Base-by-base conservation (phyloP, 2,329 filamentous ascomycete genomes). In the Microcyclosporella mali region DNA sequence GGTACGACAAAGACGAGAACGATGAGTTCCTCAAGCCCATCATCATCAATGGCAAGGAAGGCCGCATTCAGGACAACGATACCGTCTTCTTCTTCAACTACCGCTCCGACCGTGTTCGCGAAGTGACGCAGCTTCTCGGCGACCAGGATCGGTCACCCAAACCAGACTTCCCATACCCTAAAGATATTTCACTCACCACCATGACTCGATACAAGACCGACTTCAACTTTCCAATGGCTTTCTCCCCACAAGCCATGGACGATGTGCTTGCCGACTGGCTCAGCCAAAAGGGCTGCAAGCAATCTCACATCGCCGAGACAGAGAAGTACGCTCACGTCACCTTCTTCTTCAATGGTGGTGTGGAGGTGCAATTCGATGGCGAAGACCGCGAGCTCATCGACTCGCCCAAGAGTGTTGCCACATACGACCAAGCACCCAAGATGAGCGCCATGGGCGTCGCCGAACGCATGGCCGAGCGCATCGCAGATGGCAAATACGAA, bases 1-100 rank as follows among this genome's bases (percentile, higher is more conserved):
- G 87, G 58, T 98, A 98, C 65, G 82, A 82, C 59, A 83, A 85
- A 61, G 83, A 79, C 43, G 88, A 97, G 74, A 94, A 81, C 46
- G 92, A 98, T 63, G 92, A 98, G 76, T 98, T 98, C 78, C 73
- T 98, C 57, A 95, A 94, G 72, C 92, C 92, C 56, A 97, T 98
- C 66, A 88, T 98, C 60, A 77, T 97, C 48, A 87, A 88, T 53
- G 92, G 90, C 57, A 79, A 87, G 57, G 85, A 94, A 61, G 75
- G 77, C 49, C 84, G 92, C 58, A 82, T 98, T 64, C 81, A 95
- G 74, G 88, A 97, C 63, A 77, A 85, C 55, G 92, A 98, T 64
- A 90, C 88, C 41, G 78, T 97, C 60, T 97, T 97, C 79, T 97
- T 97, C 81, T 98, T 98, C 85, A 98, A 98, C 81, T 98, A 98